Evolutionary conservation across 148 eudicot genomes (phyloP).

Genomic region (Vaccinium vitisidaea): DNA sequence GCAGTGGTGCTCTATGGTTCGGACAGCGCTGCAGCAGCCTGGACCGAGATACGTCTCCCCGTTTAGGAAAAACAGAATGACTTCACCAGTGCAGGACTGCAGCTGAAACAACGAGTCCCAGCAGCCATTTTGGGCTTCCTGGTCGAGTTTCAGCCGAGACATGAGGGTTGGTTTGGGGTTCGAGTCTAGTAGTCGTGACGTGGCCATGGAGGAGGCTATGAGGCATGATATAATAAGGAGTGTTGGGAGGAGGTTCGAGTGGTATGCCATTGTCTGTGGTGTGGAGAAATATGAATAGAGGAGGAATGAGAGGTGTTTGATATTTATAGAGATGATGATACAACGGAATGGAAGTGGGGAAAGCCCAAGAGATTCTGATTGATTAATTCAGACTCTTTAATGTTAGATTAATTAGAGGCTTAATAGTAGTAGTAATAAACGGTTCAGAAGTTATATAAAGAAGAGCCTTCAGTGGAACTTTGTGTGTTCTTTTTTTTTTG

Average conservation of each 20-base stretch:
- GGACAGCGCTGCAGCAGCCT: constrained; percentile 48
- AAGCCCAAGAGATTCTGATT: background rate
- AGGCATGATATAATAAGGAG: background rate
- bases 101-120: constrained; percentile 48
- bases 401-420: too few relatives aligned
- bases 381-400: background rate
- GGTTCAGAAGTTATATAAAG: background rate
- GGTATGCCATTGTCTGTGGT: background rate
- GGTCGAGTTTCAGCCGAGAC: background rate
- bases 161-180: background rate
- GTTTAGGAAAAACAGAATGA: constrained; percentile 44
- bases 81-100: constrained; percentile 52
- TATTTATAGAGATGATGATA: background rate
- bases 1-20: constrained; percentile 36
- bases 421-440: background rate
- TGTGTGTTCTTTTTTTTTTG: background rate
- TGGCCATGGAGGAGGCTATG: background rate
- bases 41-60: constrained; percentile 43
- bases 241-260: background rate
- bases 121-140: constrained; percentile 24
- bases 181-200: background rate
- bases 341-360: background rate
- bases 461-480: background rate
- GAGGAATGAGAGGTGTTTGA: background rate
- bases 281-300: too few relatives aligned